Percentiles rank a stretch among this genome's conserved stretches.
Evolutionary conservation across 208 protist genomes (phyloP).

Genomic region (Wallacemonas collosoma): DNA sequence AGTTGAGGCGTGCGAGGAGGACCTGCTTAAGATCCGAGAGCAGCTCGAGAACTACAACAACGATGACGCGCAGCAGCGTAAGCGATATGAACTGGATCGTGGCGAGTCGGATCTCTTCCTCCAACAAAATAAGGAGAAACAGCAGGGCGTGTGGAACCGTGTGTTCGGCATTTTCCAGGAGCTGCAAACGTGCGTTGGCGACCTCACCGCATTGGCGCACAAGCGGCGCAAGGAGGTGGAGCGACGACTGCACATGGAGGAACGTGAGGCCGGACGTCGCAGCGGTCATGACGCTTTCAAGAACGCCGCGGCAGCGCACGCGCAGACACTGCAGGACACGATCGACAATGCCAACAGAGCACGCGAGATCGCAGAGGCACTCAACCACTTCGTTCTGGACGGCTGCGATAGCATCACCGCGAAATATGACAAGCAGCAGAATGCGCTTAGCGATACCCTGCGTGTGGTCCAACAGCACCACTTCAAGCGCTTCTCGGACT

Average conservation of each 20-base stretch:
- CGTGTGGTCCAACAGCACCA: slow-evolving; percentile 84
- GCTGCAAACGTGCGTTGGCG: slow-evolving; percentile 62
- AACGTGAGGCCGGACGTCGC: slow-evolving; percentile 80
- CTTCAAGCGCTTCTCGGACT: slow-evolving; percentile 88
- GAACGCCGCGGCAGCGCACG: slow-evolving; percentile 66
- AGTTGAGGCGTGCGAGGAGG: slow-evolving; percentile 89
- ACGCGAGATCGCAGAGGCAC: slow-evolving; percentile 66
- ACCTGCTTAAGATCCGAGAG: slow-evolving; percentile 80
- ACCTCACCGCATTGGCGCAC: slow-evolving; percentile 63
- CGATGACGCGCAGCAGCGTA: slow-evolving; percentile 80
- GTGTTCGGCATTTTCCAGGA: slow-evolving; percentile 81
- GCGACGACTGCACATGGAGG: slow-evolving; percentile 79
- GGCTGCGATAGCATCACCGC: slow-evolving; percentile 84
- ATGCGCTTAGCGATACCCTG: slow-evolving; percentile 76
- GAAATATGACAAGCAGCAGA: slow-evolving; percentile 89
- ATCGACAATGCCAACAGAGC: slow-evolving; percentile 82
- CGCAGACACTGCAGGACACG: slow-evolving; percentile 75
- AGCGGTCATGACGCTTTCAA: slow-evolving; percentile 84
- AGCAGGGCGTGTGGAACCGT: slow-evolving; percentile 89
- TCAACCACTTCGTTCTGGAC: slow-evolving; percentile 92
- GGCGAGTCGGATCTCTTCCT: slow-evolving; percentile 75
- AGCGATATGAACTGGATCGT: slow-evolving; percentile 81
- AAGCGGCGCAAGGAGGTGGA: slow-evolving; percentile 77
- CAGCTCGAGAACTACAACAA: slow-evolving; percentile 88
- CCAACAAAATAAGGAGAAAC: slow-evolving; percentile 90